Percentiles rank a stretch among this genome's conserved stretches.
These are phyloP conservation scores for Heritiera fomes DNA, from an alignment of 345 rosid species.

Conservation along the genomic window DNA sequence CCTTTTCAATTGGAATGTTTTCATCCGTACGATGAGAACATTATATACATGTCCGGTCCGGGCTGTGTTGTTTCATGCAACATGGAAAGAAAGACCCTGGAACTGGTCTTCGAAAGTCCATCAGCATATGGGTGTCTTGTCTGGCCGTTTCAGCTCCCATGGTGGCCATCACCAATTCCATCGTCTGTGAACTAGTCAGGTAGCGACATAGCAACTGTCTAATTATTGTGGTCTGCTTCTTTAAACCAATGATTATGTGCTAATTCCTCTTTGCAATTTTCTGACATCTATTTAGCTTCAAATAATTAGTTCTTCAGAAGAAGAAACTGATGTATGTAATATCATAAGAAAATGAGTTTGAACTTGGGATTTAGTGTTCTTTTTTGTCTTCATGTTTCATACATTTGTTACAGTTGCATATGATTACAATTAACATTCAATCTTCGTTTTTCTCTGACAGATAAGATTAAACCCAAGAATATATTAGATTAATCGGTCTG, in stretches of 20 bases:
- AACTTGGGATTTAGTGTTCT: neutral
- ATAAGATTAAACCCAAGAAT: slow-evolving; percentile 1
- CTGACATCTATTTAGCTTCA: neutral
- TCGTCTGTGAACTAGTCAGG: too few species aligned
- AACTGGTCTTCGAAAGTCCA: neutral
- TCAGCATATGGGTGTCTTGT: too few species aligned
- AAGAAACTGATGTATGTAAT: neutral
- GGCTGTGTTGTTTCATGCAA: neutral
- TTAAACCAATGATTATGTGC: neutral
- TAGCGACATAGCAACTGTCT: too few species aligned
- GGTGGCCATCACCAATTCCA: too few species aligned
- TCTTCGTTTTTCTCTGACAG: neutral
- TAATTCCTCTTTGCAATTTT: neutral
- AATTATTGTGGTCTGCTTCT: slow-evolving; percentile 6
- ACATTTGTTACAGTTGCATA: neutral
- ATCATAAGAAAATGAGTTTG: slow-evolving; percentile 12
- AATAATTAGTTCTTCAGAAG: neutral
- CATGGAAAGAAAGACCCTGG: neutral
- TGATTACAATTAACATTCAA: neutral
- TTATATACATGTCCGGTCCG: neutral
- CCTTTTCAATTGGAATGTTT: neutral
- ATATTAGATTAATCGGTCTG: neutral
- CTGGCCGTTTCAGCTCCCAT: too few species aligned
- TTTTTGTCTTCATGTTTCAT: slow-evolving; percentile 40
- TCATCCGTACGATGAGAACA: neutral